Percentiles rank a stretch among this genome's conserved stretches.
These are phyloP conservation scores for Aureobasidium namibiae DNA, from an alignment of 2,329 filamentous ascomycete genomes.

Conservation along the genomic window DNA sequence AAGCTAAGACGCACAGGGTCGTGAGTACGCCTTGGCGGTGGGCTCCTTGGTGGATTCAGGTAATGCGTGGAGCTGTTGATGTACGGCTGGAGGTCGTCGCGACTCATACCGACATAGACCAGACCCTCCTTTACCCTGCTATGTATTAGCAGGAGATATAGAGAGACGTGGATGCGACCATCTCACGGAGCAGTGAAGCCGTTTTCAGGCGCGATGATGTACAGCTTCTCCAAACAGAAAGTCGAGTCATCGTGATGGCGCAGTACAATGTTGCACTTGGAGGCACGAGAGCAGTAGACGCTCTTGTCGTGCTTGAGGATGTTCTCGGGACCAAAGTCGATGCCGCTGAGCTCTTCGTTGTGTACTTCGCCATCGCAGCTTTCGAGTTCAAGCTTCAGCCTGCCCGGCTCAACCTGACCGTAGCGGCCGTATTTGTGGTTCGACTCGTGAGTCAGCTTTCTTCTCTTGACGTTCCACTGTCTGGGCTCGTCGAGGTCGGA, in stretches of 20 bases:
- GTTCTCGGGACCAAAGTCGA: slow-evolving; percentile 66
- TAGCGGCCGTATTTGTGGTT: slow-evolving; percentile 72
- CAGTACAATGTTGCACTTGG: slow-evolving; percentile 77
- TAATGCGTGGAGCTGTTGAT: slow-evolving; percentile 38
- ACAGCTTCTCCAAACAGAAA: slow-evolving; percentile 75
- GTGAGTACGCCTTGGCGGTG: slow-evolving; percentile 16
- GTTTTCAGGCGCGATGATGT: slow-evolving; percentile 74
- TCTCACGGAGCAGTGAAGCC: slow-evolving; percentile 84
- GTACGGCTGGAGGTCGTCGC: slow-evolving; percentile 59
- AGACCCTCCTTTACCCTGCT: slow-evolving; percentile 78
- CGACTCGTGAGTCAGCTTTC: slow-evolving; percentile 30
- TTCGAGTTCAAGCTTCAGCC: slow-evolving; percentile 75
- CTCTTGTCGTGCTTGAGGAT: slow-evolving; percentile 73
- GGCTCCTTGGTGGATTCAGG: slow-evolving; percentile 12
- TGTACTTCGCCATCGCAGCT: slow-evolving; percentile 78
- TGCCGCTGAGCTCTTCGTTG: slow-evolving; percentile 37
- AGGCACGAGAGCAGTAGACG: slow-evolving; percentile 86
- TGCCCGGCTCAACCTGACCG: slow-evolving; percentile 77
- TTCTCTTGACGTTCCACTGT: slow-evolving; percentile 23
- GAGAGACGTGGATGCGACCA: not conserved
- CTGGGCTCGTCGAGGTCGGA: slow-evolving; percentile 16
- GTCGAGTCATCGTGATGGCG: slow-evolving; percentile 71
- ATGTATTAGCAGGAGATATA: slow-evolving; percentile 25
- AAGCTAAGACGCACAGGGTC: slow-evolving; percentile 18
- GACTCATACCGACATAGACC: slow-evolving; percentile 82